A percentile compares a stretch with the other conserved stretches of the same genome.
phyloP scores from a whole-genome alignment of 1,284 basidiomycete genomes.

The Neotropicomus parvogracilis region DNA sequence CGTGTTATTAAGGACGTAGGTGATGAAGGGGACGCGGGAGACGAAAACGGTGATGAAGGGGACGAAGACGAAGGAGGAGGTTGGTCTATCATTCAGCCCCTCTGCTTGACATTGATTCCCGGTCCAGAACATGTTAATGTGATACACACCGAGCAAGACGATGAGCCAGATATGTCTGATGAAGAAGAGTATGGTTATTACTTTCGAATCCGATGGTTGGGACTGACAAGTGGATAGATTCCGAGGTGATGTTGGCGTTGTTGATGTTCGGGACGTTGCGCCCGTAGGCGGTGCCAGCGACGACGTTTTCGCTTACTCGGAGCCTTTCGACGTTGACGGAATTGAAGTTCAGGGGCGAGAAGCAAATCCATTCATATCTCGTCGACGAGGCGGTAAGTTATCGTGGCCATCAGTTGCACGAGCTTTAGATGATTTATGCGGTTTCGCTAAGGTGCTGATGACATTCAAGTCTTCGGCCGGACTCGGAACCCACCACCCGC shows the following conservation, averaged over 20 bases:
- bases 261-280: conserved; percentile 42
- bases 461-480: conserved; percentile 61
- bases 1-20: conserved; percentile 49
- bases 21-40: conserved; percentile 56
- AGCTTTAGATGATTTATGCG: conserved; percentile 4
- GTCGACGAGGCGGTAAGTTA: conserved; percentile 49
- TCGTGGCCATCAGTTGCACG: conserved; percentile 1
- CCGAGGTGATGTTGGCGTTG: conserved; percentile 47
- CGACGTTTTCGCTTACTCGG: conserved; percentile 55
- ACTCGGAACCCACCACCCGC: conserved; percentile 47
- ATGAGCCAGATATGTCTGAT: conserved; percentile 66
- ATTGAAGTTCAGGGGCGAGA: conserved; percentile 37
- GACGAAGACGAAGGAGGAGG: conserved; percentile 47
- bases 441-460: conserved; percentile 43
- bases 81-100: conserved; percentile 15
- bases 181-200: conserved; percentile 59
- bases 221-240: conserved; percentile 37
- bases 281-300: conserved; percentile 32
- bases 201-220: neutral
- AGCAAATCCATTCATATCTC: conserved; percentile 49
- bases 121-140: conserved; percentile 31
- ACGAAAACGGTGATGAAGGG: conserved; percentile 39
- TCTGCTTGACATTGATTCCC: conserved; percentile 10
- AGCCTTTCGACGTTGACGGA: conserved; percentile 43
- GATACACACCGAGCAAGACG: conserved; percentile 54